These are phyloP conservation scores for Cladosporium sp. DNA, from an alignment of 2,329 filamentous ascomycete species.

Conservation along the genomic window DNA sequence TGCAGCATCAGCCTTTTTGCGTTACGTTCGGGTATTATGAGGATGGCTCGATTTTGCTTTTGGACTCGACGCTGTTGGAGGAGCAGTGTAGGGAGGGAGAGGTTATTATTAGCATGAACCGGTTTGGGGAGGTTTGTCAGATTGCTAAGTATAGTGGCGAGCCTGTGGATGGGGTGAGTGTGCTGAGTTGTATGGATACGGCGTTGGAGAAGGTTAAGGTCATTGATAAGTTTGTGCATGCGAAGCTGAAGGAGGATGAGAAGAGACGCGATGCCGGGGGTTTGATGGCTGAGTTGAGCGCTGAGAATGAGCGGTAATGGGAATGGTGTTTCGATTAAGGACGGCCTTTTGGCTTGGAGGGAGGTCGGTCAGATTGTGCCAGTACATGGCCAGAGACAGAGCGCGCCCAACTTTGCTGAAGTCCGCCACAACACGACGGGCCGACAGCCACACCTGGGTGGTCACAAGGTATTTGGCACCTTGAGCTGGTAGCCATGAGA, in stretches of 20 bases:
- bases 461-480: too few species aligned
- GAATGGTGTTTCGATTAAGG: background rate
- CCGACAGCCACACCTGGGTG: too few species aligned
- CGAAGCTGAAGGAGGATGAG: conserved; percentile 69
- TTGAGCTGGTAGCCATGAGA: too few species aligned
- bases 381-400: too few species aligned
- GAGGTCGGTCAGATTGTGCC: background rate
- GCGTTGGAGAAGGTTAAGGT: conserved; percentile 77
- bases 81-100: conserved; percentile 70
- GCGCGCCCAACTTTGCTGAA: too few species aligned
- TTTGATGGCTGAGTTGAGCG: conserved; percentile 71
- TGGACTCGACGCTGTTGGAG: conserved; percentile 70
- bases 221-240: conserved; percentile 68
- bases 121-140: conserved; percentile 84
- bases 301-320: conserved; percentile 63
- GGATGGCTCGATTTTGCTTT: conserved; percentile 63
- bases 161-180: conserved; percentile 70
- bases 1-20: conserved; percentile 88
- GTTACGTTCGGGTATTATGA: conserved; percentile 81
- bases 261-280: conserved; percentile 75
- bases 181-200: conserved; percentile 70
- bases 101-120: conserved; percentile 80
- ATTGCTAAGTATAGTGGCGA: conserved; percentile 84
- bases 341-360: too few species aligned
- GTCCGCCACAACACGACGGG: too few species aligned